Percentiles rank a stretch among this genome's conserved stretches.
These are phyloP conservation scores for Pelargonium myrrhifolium DNA, from an alignment of 441 rosid genomes.

Conservation along the genomic window DNA sequence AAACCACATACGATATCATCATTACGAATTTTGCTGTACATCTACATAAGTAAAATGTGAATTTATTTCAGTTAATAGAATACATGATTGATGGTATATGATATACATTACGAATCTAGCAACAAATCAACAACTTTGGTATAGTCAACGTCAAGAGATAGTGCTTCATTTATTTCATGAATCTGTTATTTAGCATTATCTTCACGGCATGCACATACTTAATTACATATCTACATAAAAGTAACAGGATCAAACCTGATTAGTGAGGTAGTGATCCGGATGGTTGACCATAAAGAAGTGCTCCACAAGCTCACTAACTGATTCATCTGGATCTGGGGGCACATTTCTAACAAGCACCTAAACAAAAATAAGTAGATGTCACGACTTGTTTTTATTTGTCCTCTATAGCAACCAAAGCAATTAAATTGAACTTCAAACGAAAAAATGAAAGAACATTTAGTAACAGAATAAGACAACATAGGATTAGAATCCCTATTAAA, in stretches of 20 bases:
- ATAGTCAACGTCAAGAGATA: not conserved
- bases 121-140: not conserved
- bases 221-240: not conserved
- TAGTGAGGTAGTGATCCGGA: slow-evolving; percentile 74
- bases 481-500: no score
- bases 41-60: not conserved
- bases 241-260: slow-evolving; percentile 49
- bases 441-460: no score
- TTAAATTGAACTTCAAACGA: no score
- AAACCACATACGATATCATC: not conserved
- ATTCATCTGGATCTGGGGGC: slow-evolving; percentile 73
- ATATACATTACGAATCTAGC: not conserved
- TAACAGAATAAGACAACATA: no score
- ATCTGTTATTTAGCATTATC: not conserved
- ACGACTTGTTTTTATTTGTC: not conserved
- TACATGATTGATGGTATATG: not conserved
- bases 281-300: slow-evolving; percentile 80
- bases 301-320: slow-evolving; percentile 81
- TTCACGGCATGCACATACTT: no score
- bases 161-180: not conserved
- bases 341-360: slow-evolving; percentile 92
- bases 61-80: not conserved
- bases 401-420: no score
- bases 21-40: no score
- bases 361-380: slow-evolving; percentile 7